Evolutionary conservation across 192 early-diverging fungal species (phyloP).

Genomic region (Cetraspora pellucida): DNA sequence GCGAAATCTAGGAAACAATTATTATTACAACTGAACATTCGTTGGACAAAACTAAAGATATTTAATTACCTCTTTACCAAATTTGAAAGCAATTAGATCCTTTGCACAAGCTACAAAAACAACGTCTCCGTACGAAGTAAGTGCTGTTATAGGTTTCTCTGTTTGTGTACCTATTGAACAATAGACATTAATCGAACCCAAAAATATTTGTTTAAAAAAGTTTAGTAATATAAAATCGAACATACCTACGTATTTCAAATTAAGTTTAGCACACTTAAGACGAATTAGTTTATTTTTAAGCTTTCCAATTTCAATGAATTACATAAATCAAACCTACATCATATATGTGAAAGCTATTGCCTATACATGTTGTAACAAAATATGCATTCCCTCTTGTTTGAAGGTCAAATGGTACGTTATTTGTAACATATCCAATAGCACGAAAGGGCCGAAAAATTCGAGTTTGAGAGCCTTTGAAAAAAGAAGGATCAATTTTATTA

Average conservation of each 20-base stretch:
- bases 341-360: conserved; percentile 87
- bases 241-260: conserved; percentile 1
- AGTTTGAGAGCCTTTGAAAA: conserved; percentile 5
- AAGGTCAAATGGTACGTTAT: conserved; percentile 76
- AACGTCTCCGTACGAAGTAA: conserved; percentile 68
- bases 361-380: conserved; percentile 87
- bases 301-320: no score
- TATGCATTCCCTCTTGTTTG: conserved; percentile 74
- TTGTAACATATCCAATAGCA: conserved; percentile 88
- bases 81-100: conserved; percentile 61
- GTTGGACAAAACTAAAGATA: background rate
- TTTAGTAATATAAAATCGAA: background rate
- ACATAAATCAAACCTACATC: conserved; percentile 51
- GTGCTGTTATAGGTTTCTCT: conserved; percentile 65
- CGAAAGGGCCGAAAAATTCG: conserved; percentile 86
- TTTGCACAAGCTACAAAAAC: conserved; percentile 77
- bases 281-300: background rate
- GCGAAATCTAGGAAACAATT: conserved; percentile 25
- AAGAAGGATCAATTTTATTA: background rate
- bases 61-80: conserved; percentile 65
- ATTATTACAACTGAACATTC: background rate
- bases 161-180: conserved; percentile 57
- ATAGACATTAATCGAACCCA: background rate
- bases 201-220: background rate
- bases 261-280: background rate